Percentiles rank a stretch among this genome's conserved stretches.
These are phyloP conservation scores for Neodidymelliopsis sp. DNA, from an alignment of 2,329 filamentous ascomycete species.

Conservation along the genomic window DNA sequence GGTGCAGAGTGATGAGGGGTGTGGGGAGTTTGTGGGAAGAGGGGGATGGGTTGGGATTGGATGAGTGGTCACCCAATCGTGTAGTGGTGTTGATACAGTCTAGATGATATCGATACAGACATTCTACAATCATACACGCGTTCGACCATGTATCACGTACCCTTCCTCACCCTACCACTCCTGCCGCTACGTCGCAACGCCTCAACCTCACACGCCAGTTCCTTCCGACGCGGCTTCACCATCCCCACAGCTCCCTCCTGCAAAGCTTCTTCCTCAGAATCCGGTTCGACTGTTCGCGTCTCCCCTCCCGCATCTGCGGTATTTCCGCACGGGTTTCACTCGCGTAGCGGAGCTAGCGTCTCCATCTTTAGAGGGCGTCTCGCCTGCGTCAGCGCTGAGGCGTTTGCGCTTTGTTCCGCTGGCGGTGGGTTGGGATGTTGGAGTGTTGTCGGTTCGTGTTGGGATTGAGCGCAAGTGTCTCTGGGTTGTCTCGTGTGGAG, in stretches of 20 bases:
- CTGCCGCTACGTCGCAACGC: no score
- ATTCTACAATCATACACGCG: no score
- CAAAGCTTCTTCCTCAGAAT: no score
- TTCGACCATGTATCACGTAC: no score
- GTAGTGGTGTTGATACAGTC: neutral
- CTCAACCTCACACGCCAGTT: no score
- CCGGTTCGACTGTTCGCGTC: no score
- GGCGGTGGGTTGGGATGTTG: neutral
- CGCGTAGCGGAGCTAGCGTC: no score
- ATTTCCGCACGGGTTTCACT: neutral
- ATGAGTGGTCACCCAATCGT: neutral
- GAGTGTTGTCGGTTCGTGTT: neutral
- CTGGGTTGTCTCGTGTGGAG: neutral
- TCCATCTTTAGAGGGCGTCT: neutral
- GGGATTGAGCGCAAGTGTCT: neutral
- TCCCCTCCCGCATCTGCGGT: no score
- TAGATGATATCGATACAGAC: neutral
- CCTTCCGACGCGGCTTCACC: no score
- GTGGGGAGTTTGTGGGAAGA: conserved; percentile 63
- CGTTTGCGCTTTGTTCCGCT: conserved; percentile 6
- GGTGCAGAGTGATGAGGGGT: conserved; percentile 67
- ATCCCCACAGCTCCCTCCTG: no score
- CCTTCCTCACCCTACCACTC: no score
- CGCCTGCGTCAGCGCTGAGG: neutral
- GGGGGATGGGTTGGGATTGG: conserved; percentile 70